Base-by-base conservation (phyloP, 1,284 basidiomycete genomes). In the Lentinula novae-zelandiae region DNA sequence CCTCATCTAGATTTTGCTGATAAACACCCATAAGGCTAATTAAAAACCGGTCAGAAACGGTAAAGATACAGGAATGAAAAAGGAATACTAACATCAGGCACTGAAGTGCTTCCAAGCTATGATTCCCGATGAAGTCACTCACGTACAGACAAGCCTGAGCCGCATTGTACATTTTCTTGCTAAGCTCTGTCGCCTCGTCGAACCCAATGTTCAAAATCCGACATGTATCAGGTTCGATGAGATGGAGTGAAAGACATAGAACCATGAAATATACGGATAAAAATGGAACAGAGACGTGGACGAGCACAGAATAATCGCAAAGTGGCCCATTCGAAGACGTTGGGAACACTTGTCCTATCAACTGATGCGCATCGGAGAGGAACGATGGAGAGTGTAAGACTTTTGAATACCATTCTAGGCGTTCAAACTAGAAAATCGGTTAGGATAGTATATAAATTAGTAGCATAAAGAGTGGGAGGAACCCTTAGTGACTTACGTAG, bases 1-100 rank as follows among this genome's bases (percentile, higher is more conserved):
- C 66, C 44, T 69, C 67, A 54, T 68, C 67, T 9, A 68, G 61
- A 53, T 69, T 69, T 46, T 69, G 68, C 44, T 68, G 68, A 55
- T 69, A 69, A 12, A 67, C 60, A 12, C 68, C 66, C 68, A 69
- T 69, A 12, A 69, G 61, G 38, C 68, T 69, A 54, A 20, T 46
- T 20, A 20, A 22, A 20, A 22, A 8, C n/a, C 22, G 17, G 44
- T 46, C 20, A 53, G 50, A 15, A 49, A 20, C 17, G 4, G 33
- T 36, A 36, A 40, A 42, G 42, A 46, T 3, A 48, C 27, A 58
- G 20, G 52, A 34, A 22, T 22, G 46, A 31, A 17, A 17, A 33
- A 2, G 27, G 20, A 36, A 49, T 3, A 63, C 67, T 22, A 46
- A 67, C 68, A 69, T 65, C 36, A 69, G 65, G 39, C 64, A 65